Base-by-base conservation (phyloP, 2,329 filamentous ascomycete genomes). In the Fusarium xyrophilum region DNA sequence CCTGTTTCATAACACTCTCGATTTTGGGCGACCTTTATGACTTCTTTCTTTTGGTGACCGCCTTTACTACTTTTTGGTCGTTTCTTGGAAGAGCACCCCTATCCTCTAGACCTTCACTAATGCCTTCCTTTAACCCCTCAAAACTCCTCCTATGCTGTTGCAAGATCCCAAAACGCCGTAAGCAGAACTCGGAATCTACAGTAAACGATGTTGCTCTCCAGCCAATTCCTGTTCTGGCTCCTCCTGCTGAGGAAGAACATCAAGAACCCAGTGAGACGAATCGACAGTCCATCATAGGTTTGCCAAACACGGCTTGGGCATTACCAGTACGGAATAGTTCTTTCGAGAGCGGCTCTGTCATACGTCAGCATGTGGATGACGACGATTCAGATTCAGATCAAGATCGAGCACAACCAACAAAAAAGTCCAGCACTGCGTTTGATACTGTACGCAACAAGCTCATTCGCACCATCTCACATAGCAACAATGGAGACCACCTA, bases 391-490 rank as follows among this genome's bases (percentile, higher is more conserved):
- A 80, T 21, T 75, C 79, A 32, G 82, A 82, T n/a, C 77, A 79
- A 14, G 80, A 60, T 25, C 60, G 59, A 28, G 42, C 40, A 17
- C 57, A 58, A 5, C 38, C 62, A 8, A 56, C 77, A 30, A 75
- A 71, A 50, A 79, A 71, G 54, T 79, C 77, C 46, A 79, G 75
- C 21, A 80, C 78, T 48, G 79, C 82, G 1, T 75, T 88, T 14
- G 79, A 80, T 33, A 76, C 77, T 6, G 81, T 88, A 33, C 82
- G 80, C 38, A 80, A 77, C 9, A 82, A 78, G 42, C 73, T 86
- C 19, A 78, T 80, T 58, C 79, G 79, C 44, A 83, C 81, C 38
- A 76, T 86, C 9, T 85, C 84, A 4, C 78, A 82, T 27, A 82
- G 83, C 23, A 79, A 77, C 7, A 76, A 81, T 11, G 70, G 74